Evolutionary conservation across 768 basidiomycete genomes (phyloP).

Genomic region (Xerocomellus intermedius): DNA sequence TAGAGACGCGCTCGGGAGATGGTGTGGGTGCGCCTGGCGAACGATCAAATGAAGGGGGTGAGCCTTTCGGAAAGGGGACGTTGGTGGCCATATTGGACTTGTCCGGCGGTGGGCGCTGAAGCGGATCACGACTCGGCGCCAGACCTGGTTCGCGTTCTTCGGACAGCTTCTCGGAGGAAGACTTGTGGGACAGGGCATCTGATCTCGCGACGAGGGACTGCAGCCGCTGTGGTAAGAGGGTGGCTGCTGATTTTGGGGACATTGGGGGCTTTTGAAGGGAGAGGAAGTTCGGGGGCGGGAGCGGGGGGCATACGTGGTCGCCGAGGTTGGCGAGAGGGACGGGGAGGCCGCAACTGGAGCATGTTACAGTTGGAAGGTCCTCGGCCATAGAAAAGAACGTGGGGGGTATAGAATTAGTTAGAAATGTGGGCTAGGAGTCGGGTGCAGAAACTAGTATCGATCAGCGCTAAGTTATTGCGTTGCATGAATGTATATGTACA

Average conservation of each 20-base stretch:
- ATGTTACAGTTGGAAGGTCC: constrained; percentile 79
- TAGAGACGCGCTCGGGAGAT: constrained; percentile 14
- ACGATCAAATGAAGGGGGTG: constrained; percentile 1
- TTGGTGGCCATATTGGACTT: constrained; percentile 13
- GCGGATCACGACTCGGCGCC: constrained; percentile 25
- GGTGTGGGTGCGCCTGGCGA: constrained; percentile 1
- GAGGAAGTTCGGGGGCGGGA: constrained; percentile 42
- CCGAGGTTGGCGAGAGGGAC: constrained; percentile 74
- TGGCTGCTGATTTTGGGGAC: constrained; percentile 41
- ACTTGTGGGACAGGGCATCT: constrained; percentile 5
- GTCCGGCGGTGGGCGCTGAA: constrained; percentile 25
- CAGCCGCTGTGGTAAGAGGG: constrained; percentile 51
- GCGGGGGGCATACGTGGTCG: constrained; percentile 68
- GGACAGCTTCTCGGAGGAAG: constrained; percentile 8
- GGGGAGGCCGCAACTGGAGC: constrained; percentile 69
- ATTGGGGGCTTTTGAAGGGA: constrained; percentile 32
- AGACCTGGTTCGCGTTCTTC: constrained; percentile 2
- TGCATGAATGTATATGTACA: constrained; percentile 21
- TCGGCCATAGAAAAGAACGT: constrained; percentile 40
- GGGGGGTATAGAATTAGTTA: constrained; percentile 28
- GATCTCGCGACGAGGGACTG: constrained; percentile 43
- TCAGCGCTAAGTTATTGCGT: constrained; percentile 8
- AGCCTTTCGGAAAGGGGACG: constrained; percentile 4
- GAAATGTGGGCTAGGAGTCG: constrained; percentile 11
- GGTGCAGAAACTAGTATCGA: constrained; percentile 2